phyloP scores from a whole-genome alignment of 495 filamentous ascomycete species.

The Acidomyces sp. region DNA sequence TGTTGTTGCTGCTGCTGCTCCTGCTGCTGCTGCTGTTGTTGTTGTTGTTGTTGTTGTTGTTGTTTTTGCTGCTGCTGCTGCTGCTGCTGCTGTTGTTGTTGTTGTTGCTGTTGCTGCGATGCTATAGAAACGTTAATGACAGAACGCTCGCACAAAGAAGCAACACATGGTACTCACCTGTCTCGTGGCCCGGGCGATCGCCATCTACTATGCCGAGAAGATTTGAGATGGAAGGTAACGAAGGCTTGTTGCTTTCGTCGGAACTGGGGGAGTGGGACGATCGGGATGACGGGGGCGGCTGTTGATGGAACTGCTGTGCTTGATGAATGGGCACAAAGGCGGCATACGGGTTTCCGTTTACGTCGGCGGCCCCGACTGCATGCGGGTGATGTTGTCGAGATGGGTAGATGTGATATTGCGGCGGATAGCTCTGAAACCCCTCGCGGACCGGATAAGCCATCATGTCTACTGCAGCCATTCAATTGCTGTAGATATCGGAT shows the following conservation, averaged over 20 bases:
- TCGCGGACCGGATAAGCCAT: constrained; percentile 14
- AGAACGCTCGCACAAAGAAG: too few species aligned
- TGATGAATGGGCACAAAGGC: background rate
- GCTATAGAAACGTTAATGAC: background rate
- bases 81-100: too few species aligned
- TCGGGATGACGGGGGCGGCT: background rate
- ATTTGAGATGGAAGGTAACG: constrained; percentile 30
- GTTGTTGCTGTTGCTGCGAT: background rate
- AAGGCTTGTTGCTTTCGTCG: constrained; percentile 26
- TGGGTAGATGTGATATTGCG: constrained; percentile 6
- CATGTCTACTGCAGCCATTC: constrained; percentile 5
- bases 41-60: constrained; percentile 6
- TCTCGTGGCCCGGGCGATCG: constrained; percentile 18
- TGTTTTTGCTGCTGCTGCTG: too few species aligned
- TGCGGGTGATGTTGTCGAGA: constrained; percentile 3
- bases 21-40: constrained; percentile 25
- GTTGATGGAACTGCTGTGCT: background rate
- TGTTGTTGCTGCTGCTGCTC: constrained; percentile 13
- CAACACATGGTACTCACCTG: constrained; percentile 15
- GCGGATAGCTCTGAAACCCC: constrained; percentile 9
- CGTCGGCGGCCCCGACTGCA: background rate
- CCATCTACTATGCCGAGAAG: constrained; percentile 25
- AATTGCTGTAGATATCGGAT: too few species aligned
- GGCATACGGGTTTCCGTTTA: constrained; percentile 8
- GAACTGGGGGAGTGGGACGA: constrained; percentile 23